Conservation (phyloP, 108 stramenopile species). For the Cyclotella kingstonii region DNA sequence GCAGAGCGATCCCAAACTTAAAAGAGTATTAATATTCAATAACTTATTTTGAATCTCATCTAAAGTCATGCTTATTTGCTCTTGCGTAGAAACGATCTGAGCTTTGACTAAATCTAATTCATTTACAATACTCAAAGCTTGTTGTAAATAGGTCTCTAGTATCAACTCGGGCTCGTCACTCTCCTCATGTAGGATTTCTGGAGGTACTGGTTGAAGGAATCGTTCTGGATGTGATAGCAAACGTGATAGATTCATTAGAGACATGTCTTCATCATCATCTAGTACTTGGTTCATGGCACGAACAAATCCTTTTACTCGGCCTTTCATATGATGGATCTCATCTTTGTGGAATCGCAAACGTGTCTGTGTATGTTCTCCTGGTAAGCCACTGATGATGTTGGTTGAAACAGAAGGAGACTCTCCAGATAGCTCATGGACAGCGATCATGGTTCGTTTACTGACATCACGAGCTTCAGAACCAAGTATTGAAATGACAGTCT, state of each 20-base stretch:
- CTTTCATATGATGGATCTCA: conserved; percentile 64
- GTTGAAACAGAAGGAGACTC: not conserved
- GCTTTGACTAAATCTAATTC: conserved; percentile 69
- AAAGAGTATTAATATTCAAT: conserved; percentile 73
- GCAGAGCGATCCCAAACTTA: conserved; percentile 59
- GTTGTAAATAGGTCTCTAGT: conserved; percentile 80
- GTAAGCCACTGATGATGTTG: not conserved
- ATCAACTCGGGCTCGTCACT: conserved; percentile 88
- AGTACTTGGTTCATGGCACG: conserved; percentile 72
- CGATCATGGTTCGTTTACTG: conserved; percentile 23
- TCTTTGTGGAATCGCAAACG: conserved; percentile 72
- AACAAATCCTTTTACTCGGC: conserved; percentile 75
- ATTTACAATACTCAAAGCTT: conserved; percentile 63
- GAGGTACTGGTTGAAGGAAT: conserved; percentile 79
- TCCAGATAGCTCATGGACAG: conserved; percentile 52
- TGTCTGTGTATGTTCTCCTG: conserved; percentile 64
- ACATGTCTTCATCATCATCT: conserved; percentile 88
- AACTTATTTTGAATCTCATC: conserved; percentile 75
- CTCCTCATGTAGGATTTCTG: conserved; percentile 75
- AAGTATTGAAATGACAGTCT: conserved; percentile 60
- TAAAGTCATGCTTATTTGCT: conserved; percentile 65
- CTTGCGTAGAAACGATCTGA: conserved; percentile 74
- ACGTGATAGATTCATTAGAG: conserved; percentile 84
- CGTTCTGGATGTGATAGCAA: conserved; percentile 79
- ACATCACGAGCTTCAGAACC: conserved; percentile 60